Evolutionary conservation across 1,284 basidiomycete species (phyloP), one percentile per base, ranked within the genome.

Genomic region (Sporisorium exsertum): DNA sequence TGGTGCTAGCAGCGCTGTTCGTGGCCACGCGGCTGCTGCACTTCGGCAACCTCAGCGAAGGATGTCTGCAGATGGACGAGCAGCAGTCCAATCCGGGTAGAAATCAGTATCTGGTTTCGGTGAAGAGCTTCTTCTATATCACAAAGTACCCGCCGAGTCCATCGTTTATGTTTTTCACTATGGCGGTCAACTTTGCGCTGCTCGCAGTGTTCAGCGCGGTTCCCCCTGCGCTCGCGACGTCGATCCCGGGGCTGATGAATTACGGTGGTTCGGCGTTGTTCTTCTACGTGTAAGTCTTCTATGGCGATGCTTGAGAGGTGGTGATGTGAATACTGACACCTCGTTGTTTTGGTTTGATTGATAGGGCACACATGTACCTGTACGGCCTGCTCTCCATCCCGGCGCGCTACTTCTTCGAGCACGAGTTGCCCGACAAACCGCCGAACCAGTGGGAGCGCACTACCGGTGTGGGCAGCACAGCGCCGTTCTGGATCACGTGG

Each of bases 71-170:
- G 22, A 78, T 78, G 53, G 58, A 60, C 1, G 67, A 67, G 13
- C 66, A 70, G n/a, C 27, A 64, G 0, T 5, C n/a, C 47, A 50
- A 0, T 15, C 57, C 60, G 2, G 55, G 49, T 0, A 27, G 13
- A 20, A 81, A 81, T 55, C 76, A 68, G 49, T 81, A 80, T 43
- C 58, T 81, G n/a, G 73, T 59, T 5, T 45, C 32, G 13, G n/a
- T 68, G 4, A 65, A 73, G 40, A 64, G 65, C 46, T 81, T 81
- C 45, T 72, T 80, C 57, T 81, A 80, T 61, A 51, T 80, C n/a
- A 71, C 69, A 52, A 81, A 81, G 64, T 81, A 81, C 32, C 76
- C 76, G 1, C 80, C 80, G 5, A 68, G 64, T 40, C 75, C 78
- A 15, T 56, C 78, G 18, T 81, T 77, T 51, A 71, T 79, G 51